These are phyloP conservation scores for Saxophila tyrrhenica DNA, from an alignment of 495 filamentous ascomycete genomes.

Conservation along the genomic window DNA sequence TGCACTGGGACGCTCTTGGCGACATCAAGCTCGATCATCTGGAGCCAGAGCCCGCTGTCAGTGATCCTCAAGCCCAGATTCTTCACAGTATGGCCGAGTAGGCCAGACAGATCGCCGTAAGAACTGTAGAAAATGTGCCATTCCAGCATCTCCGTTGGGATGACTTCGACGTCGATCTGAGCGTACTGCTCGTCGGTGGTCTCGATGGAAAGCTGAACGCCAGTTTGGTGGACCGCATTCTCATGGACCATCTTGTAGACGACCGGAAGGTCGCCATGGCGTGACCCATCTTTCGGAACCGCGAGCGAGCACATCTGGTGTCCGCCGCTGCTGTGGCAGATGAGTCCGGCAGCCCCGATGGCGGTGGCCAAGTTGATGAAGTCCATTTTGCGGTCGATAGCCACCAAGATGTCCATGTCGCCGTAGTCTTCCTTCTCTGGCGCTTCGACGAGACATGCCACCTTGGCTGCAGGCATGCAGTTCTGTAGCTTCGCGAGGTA, in stretches of 20 bases:
- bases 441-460: conserved; percentile 15
- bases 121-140: conserved; percentile 53
- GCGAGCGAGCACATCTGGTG: conserved; percentile 2
- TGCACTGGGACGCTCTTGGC: background rate
- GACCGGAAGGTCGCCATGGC: background rate
- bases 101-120: conserved; percentile 56
- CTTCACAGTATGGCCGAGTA: conserved; percentile 50
- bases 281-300: conserved; percentile 10
- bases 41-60: conserved; percentile 45
- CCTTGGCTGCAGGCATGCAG: conserved; percentile 3
- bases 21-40: conserved; percentile 43
- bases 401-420: conserved; percentile 30
- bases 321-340: background rate
- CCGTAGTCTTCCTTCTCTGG: conserved; percentile 27
- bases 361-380: conserved; percentile 5
- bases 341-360: conserved; percentile 5
- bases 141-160: conserved; percentile 31
- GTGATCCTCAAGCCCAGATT: conserved; percentile 53
- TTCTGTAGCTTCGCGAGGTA: background rate
- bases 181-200: conserved; percentile 30
- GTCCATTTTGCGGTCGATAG: background rate
- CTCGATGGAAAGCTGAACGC: background rate
- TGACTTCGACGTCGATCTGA: conserved; percentile 55
- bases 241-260: background rate
- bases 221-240: background rate